Conservation (phyloP, 192 early-diverging fungal genomes). For the Coemansia sp. region DNA sequence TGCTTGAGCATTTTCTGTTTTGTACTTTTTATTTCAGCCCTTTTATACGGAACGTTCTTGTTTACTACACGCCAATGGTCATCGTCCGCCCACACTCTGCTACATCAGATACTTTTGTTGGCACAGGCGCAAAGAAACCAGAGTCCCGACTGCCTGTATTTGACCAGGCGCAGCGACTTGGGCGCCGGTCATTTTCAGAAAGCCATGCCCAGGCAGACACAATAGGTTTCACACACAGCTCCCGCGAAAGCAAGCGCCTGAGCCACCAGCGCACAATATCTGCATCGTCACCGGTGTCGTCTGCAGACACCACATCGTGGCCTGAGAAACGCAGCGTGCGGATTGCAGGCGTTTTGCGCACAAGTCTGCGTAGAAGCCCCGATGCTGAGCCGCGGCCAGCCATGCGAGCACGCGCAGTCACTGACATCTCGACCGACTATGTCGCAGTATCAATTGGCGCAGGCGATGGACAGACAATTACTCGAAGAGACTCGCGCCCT, state of each 20-base stretch:
- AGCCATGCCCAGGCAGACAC: slow-evolving; percentile 6
- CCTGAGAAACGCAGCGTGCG: slow-evolving; percentile 12
- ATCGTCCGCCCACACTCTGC: not conserved
- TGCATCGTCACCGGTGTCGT: slow-evolving; percentile 12
- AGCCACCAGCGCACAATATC: slow-evolving; percentile 37
- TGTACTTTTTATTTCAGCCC: not conserved
- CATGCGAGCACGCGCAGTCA: slow-evolving; percentile 22
- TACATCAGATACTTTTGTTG: not conserved
- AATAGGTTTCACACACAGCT: not conserved
- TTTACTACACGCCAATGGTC: not conserved
- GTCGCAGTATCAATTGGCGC: slow-evolving; percentile 9
- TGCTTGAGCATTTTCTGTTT: not conserved
- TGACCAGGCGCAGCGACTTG: slow-evolving; percentile 9
- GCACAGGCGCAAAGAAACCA: not conserved
- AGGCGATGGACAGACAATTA: not conserved
- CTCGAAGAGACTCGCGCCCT: not conserved
- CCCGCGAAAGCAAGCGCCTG: not conserved
- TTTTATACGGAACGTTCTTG: not conserved
- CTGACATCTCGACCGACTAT: slow-evolving; percentile 20
- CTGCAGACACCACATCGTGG: not conserved
- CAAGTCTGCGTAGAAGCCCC: slow-evolving; percentile 15
- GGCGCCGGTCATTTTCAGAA: slow-evolving; percentile 33
- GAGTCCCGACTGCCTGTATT: not conserved
- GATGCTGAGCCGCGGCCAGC: slow-evolving; percentile 2
- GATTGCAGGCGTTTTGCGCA: slow-evolving; percentile 20